Conservation (phyloP, 1,284 basidiomycete species). For the Pholiota adiposa region DNA sequence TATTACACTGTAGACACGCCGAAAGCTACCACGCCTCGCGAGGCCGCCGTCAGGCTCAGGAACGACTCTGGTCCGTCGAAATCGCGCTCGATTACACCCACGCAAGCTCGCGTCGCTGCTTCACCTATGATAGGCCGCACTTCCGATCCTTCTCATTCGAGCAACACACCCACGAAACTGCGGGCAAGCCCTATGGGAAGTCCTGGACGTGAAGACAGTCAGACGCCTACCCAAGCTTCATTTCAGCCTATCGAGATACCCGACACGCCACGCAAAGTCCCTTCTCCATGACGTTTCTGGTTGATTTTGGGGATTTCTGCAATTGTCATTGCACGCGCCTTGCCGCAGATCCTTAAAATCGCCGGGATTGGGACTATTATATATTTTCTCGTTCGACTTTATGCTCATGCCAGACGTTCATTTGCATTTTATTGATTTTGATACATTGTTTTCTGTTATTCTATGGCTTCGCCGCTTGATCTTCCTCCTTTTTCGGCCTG, state of each 20-base stretch:
- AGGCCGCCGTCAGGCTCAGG: background rate
- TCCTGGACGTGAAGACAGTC: background rate
- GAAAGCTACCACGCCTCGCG: constrained; percentile 1
- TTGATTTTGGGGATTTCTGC: constrained; percentile 37
- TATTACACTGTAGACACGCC: constrained; percentile 20
- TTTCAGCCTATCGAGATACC: background rate
- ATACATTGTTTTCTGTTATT: background rate
- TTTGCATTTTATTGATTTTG: background rate
- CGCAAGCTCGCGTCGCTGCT: background rate
- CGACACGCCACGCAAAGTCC: constrained; percentile 2
- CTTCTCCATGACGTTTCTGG: constrained; percentile 34
- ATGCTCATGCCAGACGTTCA: background rate
- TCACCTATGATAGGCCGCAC: background rate
- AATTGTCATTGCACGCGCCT: constrained; percentile 43
- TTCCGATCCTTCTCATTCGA: background rate
- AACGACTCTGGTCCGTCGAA: background rate
- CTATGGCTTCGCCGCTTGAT: background rate
- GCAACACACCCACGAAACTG: background rate
- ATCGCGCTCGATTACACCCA: constrained; percentile 8
- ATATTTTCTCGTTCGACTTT: constrained; percentile 14
- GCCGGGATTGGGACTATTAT: constrained; percentile 44
- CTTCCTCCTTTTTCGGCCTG: background rate
- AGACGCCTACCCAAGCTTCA: background rate
- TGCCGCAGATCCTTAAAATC: constrained; percentile 59
- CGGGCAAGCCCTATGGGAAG: constrained; percentile 18